Percentiles rank a stretch among this genome's conserved stretches.
Evolutionary conservation across 345 rosid genomes (phyloP).

Genomic region (Salix dunnii): DNA sequence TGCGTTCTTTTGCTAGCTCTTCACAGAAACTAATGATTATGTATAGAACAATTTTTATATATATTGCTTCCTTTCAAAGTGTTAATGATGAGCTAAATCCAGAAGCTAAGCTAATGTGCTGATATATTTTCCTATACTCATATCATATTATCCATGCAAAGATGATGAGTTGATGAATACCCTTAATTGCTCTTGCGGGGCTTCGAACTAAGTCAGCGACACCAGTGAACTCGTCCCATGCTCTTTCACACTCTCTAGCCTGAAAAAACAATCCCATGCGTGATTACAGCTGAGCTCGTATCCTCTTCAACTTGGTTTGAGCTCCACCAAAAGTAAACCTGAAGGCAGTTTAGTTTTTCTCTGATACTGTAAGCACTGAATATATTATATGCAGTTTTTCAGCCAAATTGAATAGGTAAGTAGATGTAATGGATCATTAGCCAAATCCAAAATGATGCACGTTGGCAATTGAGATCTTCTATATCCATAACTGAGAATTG

Average conservation of each 20-base stretch:
- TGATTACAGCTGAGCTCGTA: background rate
- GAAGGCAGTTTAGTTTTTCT: background rate
- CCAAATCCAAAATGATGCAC: background rate
- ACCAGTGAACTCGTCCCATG: no score
- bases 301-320: background rate
- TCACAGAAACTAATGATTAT: background rate
- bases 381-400: background rate
- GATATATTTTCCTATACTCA: background rate
- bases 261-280: background rate
- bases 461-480: background rate
- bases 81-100: background rate
- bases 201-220: background rate
- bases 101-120: background rate
- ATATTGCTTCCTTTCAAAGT: background rate
- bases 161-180: conserved; percentile 3
- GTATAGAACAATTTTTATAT: background rate
- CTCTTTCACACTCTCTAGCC: no score
- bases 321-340: background rate
- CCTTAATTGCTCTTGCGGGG: background rate
- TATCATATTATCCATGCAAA: background rate
- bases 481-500: background rate
- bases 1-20: background rate
- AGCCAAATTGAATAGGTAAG: background rate
- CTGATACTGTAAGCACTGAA: background rate
- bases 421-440: background rate